Evolutionary conservation across 2,329 filamentous ascomycete species (phyloP).

Genomic region (Aspergillus tubingensis): DNA sequence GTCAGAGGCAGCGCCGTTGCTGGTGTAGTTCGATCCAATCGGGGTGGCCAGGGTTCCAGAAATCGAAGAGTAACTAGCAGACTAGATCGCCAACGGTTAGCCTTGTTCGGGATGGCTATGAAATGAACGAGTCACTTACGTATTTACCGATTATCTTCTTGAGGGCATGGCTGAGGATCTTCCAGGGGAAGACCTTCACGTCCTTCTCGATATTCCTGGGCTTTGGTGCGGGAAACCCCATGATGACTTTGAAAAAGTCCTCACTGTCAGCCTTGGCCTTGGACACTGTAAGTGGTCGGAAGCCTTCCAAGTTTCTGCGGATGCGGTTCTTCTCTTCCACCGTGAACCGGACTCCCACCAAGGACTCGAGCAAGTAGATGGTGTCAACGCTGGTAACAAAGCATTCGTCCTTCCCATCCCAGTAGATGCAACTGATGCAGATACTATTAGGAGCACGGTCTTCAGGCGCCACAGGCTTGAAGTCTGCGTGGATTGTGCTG

Average conservation of each 20-base stretch:
- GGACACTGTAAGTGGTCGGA: slow-evolving; percentile 87
- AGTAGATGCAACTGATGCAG: slow-evolving; percentile 96
- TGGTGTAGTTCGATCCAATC: slow-evolving; percentile 41
- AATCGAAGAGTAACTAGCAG: slow-evolving; percentile 69
- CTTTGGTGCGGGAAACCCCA: slow-evolving; percentile 94
- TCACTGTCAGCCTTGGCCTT: slow-evolving; percentile 91
- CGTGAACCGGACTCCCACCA: slow-evolving; percentile 83
- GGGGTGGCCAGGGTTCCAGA: slow-evolving; percentile 50
- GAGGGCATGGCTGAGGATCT: slow-evolving; percentile 78
- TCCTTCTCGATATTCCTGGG: slow-evolving; percentile 98
- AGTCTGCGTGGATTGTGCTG: slow-evolving; percentile 77
- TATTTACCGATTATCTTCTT: slow-evolving; percentile 99
- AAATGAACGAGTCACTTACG: slow-evolving; percentile 50
- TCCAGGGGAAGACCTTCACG: slow-evolving; percentile 98
- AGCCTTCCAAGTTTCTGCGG: slow-evolving; percentile 90
- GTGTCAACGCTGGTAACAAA: slow-evolving; percentile 97
- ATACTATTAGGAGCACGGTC: slow-evolving; percentile 82
- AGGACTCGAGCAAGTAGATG: slow-evolving; percentile 87
- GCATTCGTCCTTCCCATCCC: slow-evolving; percentile 87
- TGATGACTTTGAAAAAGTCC: slow-evolving; percentile 98
- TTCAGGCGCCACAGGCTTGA: slow-evolving; percentile 75
- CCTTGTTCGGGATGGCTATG: not conserved
- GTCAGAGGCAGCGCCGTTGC: slow-evolving; percentile 49
- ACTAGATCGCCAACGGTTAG: slow-evolving; percentile 46
- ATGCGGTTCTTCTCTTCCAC: slow-evolving; percentile 99